These are phyloP conservation scores for Candida tammaniensis DNA, from an alignment of 805 yeast genomes.

Conservation along the genomic window DNA sequence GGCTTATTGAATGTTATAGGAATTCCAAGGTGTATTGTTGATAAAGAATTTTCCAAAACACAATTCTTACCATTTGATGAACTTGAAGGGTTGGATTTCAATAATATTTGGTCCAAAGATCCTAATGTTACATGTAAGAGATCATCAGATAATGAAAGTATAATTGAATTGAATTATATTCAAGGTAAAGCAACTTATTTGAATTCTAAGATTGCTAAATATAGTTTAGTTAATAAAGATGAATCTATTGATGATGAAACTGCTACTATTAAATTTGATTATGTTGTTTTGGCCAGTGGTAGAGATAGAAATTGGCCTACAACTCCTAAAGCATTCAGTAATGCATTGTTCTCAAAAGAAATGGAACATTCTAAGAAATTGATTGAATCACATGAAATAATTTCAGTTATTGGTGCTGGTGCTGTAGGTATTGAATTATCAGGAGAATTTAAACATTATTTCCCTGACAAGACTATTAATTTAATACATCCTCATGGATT, in stretches of 20 bases:
- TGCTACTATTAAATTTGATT: slow-evolving; percentile 38
- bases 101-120: slow-evolving; percentile 25
- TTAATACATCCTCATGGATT: slow-evolving; percentile 35
- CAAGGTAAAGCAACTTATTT: slow-evolving; percentile 33
- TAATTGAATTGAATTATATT: slow-evolving; percentile 18
- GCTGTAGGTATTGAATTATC: slow-evolving; percentile 45
- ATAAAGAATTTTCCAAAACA: slow-evolving; percentile 34
- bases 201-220: slow-evolving; percentile 24
- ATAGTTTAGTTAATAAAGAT: slow-evolving; percentile 16
- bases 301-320: slow-evolving; percentile 54
- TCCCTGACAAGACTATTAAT: slow-evolving; percentile 31
- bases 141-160: slow-evolving; percentile 10
- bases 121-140: slow-evolving; percentile 13
- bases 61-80: slow-evolving; percentile 33
- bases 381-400: slow-evolving; percentile 31
- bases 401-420: slow-evolving; percentile 46
- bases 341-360: slow-evolving; percentile 36
- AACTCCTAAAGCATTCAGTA: slow-evolving; percentile 45
- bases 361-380: slow-evolving; percentile 32
- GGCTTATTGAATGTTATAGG: slow-evolving; percentile 41
- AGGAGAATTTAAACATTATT: slow-evolving; percentile 34
- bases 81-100: slow-evolving; percentile 27
- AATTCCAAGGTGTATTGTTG: slow-evolving; percentile 38
- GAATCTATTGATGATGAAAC: slow-evolving; percentile 5
- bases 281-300: slow-evolving; percentile 47